Base-by-base conservation (phyloP, 2,329 filamentous ascomycete species). In the Penicillium sp. region DNA sequence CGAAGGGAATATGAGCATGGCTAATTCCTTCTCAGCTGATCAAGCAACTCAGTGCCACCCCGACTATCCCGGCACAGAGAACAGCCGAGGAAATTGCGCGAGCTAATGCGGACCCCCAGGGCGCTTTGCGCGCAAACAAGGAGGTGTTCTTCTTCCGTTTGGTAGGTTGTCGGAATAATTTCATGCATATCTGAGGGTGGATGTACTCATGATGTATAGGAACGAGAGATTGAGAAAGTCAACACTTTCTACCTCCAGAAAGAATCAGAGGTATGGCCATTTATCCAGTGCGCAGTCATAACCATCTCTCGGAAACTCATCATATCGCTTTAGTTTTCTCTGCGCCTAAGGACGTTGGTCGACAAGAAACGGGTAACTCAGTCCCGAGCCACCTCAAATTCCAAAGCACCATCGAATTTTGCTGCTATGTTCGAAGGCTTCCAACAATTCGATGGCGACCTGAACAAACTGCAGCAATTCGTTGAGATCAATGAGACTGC, bases 141-240 rank as follows among this genome's bases (percentile, higher is more conserved):
- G 93, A 93, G 55, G 96, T 93, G 11, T 99, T 99, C 78, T 99
- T 99, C 82, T 97, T 97, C 74, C 90, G 94, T 75, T 81, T 99
- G 75, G 92, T 96, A 84, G 45, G 60, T 50, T 29, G 34, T n/a
- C 13, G 0, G 11, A 20, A 35, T 10, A 24, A 14, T 34, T 18
- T 14, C 20, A 14, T 40, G 24, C 14, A 13, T 8, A 26, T 34
- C 5, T 9, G 47, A 18, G 34, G 16, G 35, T n/a, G 35, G n/a
- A 49, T 38, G 31, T 45, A 20, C 51, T 56, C 8, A 35, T 22
- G 24, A 34, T 11, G 18, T 35, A 37, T 44, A 96, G 92, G 94
- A 99, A 82, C 88, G 94, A 67, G 94, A 99, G 75, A 85, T 99
- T 53, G 94, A 97, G 76, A 99, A 97, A 75, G 94, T 99, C 76